A percentile compares a stretch with the other conserved stretches of the same genome.
These are phyloP conservation scores for Tirmania nivea DNA, from an alignment of 495 filamentous ascomycete species.

Conservation along the genomic window DNA sequence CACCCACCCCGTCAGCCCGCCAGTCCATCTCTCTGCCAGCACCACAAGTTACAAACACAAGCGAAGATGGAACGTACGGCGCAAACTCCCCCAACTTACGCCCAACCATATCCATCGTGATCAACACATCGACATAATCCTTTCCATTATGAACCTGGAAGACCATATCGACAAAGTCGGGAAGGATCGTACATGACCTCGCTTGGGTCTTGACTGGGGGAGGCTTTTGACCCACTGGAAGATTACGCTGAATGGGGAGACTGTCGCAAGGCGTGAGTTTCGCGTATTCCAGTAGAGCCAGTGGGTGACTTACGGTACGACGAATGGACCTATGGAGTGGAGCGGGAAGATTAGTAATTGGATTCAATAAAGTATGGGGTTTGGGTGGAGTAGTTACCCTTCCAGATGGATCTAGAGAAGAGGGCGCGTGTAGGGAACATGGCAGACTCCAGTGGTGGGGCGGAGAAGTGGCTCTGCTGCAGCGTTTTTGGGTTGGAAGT, in stretches of 20 bases:
- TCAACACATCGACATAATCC: slow-evolving; percentile 62
- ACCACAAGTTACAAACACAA: neutral
- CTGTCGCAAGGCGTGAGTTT: neutral
- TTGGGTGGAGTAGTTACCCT: slow-evolving; percentile 23
- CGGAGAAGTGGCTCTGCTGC: too few species aligned
- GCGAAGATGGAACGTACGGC: slow-evolving; percentile 31
- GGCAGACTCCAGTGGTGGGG: neutral
- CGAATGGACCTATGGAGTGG: slow-evolving; percentile 35
- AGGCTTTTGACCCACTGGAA: slow-evolving; percentile 37
- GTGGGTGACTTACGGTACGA: slow-evolving; percentile 30
- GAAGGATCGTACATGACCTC: slow-evolving; percentile 77
- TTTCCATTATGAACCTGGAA: slow-evolving; percentile 96
- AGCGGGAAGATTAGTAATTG: too few species aligned
- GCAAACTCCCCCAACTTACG: slow-evolving; percentile 94
- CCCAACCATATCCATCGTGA: slow-evolving; percentile 97
- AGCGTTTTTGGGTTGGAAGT: too few species aligned
- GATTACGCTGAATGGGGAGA: slow-evolving; percentile 35
- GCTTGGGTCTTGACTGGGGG: slow-evolving; percentile 74
- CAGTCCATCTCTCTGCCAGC: neutral
- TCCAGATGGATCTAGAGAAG: slow-evolving; percentile 36
- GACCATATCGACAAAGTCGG: slow-evolving; percentile 80
- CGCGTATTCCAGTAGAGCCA: neutral
- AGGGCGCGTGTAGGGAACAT: slow-evolving; percentile 35
- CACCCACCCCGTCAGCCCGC: neutral
- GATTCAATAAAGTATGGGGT: too few species aligned